Conservation (phyloP, 805 yeast genomes). For the Blastobotrys robertii region DNA sequence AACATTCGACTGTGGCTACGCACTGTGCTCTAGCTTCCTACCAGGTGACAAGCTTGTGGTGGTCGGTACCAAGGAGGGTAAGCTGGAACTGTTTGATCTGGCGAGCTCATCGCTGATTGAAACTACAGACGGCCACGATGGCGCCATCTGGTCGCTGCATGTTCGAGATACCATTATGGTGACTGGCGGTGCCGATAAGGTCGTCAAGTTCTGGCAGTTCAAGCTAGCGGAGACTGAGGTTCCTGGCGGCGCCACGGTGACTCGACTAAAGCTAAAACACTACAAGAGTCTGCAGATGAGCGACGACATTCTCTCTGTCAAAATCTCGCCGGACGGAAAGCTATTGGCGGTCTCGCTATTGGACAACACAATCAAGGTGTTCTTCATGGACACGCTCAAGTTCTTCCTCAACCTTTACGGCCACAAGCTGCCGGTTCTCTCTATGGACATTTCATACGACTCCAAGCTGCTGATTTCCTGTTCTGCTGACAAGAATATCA, state of each 20-base stretch:
- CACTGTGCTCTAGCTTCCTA: conserved; percentile 66
- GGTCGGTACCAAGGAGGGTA: conserved; percentile 83
- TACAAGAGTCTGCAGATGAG: conserved; percentile 72
- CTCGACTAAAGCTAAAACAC: conserved; percentile 55
- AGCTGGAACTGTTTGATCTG: conserved; percentile 73
- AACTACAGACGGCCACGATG: conserved; percentile 58
- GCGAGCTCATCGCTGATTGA: conserved; percentile 70
- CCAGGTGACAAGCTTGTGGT: conserved; percentile 89
- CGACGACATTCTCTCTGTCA: conserved; percentile 77
- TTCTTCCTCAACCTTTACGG: conserved; percentile 87
- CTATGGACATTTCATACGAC: conserved; percentile 84
- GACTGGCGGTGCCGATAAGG: conserved; percentile 91
- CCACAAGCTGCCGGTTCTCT: conserved; percentile 89
- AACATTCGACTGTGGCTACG: conserved; percentile 74
- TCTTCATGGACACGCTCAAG: conserved; percentile 77
- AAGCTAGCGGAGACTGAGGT: conserved; percentile 52
- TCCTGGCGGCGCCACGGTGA: conserved; percentile 47
- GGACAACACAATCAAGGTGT: conserved; percentile 93
- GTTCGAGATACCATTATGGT: conserved; percentile 77
- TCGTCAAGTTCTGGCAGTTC: conserved; percentile 84
- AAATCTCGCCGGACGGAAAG: conserved; percentile 69
- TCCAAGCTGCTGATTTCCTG: conserved; percentile 83
- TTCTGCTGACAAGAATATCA: conserved; percentile 94
- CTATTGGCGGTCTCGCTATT: conserved; percentile 74
- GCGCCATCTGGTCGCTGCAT: conserved; percentile 87